A percentile compares a stretch with the other conserved stretches of the same genome.
These are phyloP conservation scores for Eragrostis curvula DNA, from an alignment of 176 grass and related monocot species.

Conservation along the genomic window DNA sequence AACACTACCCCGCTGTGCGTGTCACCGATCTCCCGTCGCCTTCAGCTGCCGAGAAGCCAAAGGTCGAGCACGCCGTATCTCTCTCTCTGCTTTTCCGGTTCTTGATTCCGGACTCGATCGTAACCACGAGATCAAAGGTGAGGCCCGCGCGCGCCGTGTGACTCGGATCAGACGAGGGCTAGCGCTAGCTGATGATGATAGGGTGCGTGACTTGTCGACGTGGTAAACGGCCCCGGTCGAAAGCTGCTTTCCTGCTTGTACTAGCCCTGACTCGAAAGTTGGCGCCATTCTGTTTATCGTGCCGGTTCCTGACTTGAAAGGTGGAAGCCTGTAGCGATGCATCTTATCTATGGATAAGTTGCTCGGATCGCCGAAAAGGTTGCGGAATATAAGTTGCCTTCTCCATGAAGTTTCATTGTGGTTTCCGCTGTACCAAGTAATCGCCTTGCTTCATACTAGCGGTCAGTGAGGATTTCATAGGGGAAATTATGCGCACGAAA, in stretches of 20 bases:
- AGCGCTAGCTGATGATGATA: neutral
- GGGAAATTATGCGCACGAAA: neutral
- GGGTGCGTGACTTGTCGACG: constrained; percentile 20
- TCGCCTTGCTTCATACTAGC: neutral
- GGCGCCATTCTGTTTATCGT: constrained; percentile 12
- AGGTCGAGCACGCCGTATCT: neutral
- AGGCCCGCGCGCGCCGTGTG: constrained; percentile 1
- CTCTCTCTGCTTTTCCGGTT: neutral
- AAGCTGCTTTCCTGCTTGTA: neutral
- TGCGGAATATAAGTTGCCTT: neutral
- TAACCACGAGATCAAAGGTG: constrained; percentile 8
- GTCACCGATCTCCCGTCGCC: neutral
- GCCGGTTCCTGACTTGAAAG: neutral
- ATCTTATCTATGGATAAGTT: neutral
- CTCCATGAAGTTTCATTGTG: neutral
- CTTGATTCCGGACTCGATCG: neutral
- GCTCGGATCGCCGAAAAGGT: neutral
- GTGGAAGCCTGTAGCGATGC: neutral
- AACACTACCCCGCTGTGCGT: neutral
- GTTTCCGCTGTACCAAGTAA: neutral
- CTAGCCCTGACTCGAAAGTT: neutral
- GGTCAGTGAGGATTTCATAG: neutral
- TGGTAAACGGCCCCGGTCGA: constrained; percentile 10
- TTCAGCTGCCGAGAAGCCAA: neutral
- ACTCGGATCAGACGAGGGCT: neutral